These are phyloP conservation scores for Vitis rupestris DNA, from an alignment of 164 flowering plant genomes.

Conservation along the genomic window DNA sequence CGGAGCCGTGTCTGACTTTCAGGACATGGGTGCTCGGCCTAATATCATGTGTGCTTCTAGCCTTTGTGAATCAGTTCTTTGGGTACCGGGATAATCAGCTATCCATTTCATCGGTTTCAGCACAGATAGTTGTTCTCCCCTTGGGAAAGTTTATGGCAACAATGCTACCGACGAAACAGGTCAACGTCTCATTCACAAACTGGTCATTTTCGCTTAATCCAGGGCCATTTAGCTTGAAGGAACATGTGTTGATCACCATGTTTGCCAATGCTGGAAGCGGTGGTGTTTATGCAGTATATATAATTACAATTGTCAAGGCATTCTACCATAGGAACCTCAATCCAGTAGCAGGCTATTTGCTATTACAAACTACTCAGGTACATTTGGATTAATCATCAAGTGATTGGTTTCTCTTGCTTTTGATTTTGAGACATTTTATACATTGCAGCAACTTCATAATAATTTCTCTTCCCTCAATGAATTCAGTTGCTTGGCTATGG, in stretches of 20 bases:
- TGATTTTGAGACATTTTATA: too few species aligned
- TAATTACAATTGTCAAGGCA: constrained; percentile 6
- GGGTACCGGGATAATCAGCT: constrained; percentile 10
- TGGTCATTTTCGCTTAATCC: constrained; percentile 11
- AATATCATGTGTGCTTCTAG: not conserved
- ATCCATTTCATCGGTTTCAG: constrained; percentile 4
- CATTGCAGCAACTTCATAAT: too few species aligned
- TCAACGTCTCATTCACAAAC: not conserved
- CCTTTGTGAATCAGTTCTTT: constrained; percentile 10
- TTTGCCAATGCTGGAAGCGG: constrained; percentile 10
- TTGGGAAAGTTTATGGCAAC: constrained; percentile 16
- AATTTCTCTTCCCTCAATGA: too few species aligned
- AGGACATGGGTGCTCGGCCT: constrained; percentile 9
- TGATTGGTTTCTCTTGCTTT: too few species aligned
- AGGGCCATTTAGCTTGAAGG: constrained; percentile 11
- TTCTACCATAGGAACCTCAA: constrained; percentile 8
- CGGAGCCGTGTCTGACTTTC: constrained; percentile 7
- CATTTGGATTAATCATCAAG: too few species aligned
- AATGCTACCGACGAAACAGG: not conserved
- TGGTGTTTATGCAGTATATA: constrained; percentile 4
- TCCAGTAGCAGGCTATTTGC: not conserved
- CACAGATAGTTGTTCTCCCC: constrained; percentile 10
- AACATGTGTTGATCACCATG: not conserved
- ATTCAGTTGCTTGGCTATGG: constrained; percentile 9
- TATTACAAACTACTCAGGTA: not conserved